A percentile compares a stretch with the other conserved stretches of the same genome.
Evolutionary conservation across 83 land plant genomes (phyloP).

Genomic region (Isoetes engelmannii): DNA sequence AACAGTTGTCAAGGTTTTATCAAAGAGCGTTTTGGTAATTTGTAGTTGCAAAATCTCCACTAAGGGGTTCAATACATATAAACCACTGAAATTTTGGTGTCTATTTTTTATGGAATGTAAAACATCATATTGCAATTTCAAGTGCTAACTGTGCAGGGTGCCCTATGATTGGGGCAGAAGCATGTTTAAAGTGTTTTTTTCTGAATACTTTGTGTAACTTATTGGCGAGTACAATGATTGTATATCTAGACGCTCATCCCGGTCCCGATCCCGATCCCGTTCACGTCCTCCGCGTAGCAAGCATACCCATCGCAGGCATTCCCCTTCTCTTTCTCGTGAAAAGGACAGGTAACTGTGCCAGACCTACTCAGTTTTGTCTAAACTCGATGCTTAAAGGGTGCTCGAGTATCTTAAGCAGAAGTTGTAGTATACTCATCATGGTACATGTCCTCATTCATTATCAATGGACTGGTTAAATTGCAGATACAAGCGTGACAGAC

Average conservation of each 20-base stretch:
- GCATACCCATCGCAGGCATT: conserved; percentile 89
- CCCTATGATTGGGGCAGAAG: conserved; percentile 4
- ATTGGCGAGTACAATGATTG: conserved; percentile 63
- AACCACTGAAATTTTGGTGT: no score
- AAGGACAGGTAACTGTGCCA: conserved; percentile 35
- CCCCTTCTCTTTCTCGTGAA: conserved; percentile 78
- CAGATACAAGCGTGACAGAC: no score
- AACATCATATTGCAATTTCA: conserved; percentile 6
- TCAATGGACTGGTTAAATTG: no score
- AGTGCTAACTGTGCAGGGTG: conserved; percentile 6
- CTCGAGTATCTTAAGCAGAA: no score
- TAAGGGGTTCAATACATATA: no score
- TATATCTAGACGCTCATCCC: conserved; percentile 57
- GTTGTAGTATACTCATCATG: no score
- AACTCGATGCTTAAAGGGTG: no score
- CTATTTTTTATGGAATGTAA: neutral
- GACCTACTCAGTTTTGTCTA: no score
- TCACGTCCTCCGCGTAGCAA: conserved; percentile 74
- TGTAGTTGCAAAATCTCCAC: no score
- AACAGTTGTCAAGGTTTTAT: no score
- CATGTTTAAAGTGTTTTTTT: conserved; percentile 17
- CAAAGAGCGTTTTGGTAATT: no score
- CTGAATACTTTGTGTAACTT: conserved; percentile 29
- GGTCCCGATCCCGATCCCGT: conserved; percentile 41
- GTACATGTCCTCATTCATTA: no score